Evolutionary conservation across 2,329 filamentous ascomycete species (phyloP).

Genomic region (Coniosporium uncinatum): DNA sequence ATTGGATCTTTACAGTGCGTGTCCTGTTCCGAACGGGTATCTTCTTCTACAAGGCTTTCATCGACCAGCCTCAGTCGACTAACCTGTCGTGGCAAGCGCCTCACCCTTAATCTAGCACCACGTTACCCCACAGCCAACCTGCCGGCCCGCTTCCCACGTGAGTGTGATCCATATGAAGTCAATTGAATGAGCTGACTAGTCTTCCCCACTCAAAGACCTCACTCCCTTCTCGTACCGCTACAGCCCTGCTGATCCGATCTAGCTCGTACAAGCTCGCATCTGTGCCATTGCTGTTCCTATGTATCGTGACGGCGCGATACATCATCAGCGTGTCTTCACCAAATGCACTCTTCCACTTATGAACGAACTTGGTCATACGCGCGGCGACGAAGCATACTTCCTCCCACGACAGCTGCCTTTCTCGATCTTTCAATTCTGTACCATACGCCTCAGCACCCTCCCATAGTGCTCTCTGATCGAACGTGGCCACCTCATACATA

Average conservation of each 20-base stretch:
- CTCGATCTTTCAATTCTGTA: not conserved
- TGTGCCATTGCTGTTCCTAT: not conserved
- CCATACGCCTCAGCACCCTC: not conserved
- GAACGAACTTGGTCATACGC: not conserved
- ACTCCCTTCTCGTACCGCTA: not conserved
- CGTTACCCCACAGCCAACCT: not conserved
- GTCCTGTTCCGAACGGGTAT: too few species aligned
- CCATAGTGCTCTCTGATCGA: not conserved
- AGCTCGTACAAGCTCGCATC: not conserved
- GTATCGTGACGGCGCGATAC: not conserved
- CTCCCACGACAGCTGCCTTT: not conserved
- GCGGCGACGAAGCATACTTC: not conserved
- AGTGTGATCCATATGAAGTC: not conserved
- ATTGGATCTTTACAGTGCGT: too few species aligned
- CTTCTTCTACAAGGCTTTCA: too few species aligned
- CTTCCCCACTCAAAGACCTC: conserved; percentile 1
- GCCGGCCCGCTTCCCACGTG: not conserved
- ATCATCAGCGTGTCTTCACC: not conserved
- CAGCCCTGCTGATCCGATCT: not conserved
- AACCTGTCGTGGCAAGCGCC: not conserved
- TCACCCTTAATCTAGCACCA: not conserved
- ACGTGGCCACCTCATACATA: too few species aligned
- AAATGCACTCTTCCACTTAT: not conserved
- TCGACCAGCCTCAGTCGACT: not conserved
- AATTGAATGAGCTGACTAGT: not conserved